A percentile compares a stretch with the other conserved stretches of the same genome.
Evolutionary conservation across 2,329 filamentous ascomycete species (phyloP).

Genomic region (Rutstroemia sydowiana): DNA sequence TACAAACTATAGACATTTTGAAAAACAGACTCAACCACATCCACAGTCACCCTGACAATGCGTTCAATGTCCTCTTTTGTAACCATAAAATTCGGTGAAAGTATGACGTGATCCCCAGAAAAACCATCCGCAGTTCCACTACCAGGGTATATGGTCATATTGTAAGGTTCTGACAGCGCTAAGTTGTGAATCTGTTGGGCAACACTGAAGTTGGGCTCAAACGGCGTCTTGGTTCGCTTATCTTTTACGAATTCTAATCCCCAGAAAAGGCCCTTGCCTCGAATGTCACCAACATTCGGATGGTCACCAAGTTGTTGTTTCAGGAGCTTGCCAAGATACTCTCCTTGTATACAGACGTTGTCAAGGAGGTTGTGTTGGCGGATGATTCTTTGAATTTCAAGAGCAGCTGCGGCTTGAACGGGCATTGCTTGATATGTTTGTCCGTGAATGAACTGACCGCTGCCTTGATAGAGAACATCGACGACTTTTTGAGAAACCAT

Average conservation of each 20-base stretch:
- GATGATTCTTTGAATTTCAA: constrained; percentile 56
- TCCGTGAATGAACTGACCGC: constrained; percentile 28
- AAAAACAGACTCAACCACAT: constrained; percentile 22
- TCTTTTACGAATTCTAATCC: constrained; percentile 48
- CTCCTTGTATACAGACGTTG: constrained; percentile 50
- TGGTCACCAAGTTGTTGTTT: constrained; percentile 36
- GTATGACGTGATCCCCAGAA: constrained; percentile 53
- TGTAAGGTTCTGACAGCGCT: constrained; percentile 33
- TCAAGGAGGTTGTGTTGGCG: constrained; percentile 47
- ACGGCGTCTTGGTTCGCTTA: constrained; percentile 42
- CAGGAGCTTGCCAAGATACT: constrained; percentile 38
- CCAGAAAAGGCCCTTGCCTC: constrained; percentile 53
- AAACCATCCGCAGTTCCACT: constrained; percentile 47
- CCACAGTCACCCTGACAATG: constrained; percentile 39
- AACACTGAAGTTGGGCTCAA: constrained; percentile 36
- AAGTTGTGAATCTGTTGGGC: constrained; percentile 45
- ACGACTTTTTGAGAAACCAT: constrained; percentile 47
- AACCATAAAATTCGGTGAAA: constrained; percentile 54
- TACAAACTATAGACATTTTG: constrained; percentile 1
- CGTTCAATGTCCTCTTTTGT: constrained; percentile 44
- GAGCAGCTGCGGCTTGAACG: constrained; percentile 50
- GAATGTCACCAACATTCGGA: constrained; percentile 50
- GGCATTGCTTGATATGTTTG: constrained; percentile 56
- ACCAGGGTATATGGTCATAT: constrained; percentile 53
- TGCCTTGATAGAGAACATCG: constrained; percentile 29